These are phyloP conservation scores for Saturnispora zaruensis DNA, from an alignment of 805 yeast genomes.

Conservation along the genomic window DNA sequence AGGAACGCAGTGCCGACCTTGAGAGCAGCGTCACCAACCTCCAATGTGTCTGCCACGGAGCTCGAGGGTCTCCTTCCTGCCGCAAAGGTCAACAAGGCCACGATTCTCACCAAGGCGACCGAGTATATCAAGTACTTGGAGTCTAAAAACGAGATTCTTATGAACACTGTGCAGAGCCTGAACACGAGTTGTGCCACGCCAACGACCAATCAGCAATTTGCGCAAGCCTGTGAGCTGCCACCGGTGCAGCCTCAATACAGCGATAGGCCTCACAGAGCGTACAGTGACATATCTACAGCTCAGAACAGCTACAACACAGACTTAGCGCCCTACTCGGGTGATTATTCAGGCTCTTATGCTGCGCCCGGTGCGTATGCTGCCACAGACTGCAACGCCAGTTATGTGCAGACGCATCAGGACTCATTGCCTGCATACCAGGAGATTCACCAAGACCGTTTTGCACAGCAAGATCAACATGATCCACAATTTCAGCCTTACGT, in stretches of 20 bases:
- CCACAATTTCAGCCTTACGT: not conserved
- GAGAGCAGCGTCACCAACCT: constrained; percentile 41
- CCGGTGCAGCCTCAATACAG: not conserved
- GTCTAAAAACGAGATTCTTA: constrained; percentile 42
- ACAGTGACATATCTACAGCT: not conserved
- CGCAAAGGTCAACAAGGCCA: constrained; percentile 66
- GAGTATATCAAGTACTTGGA: constrained; percentile 74
- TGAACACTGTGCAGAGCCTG: constrained; percentile 39
- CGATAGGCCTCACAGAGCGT: not conserved
- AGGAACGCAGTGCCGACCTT: constrained; percentile 74
- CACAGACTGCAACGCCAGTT: not conserved
- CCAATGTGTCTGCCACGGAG: constrained; percentile 30
- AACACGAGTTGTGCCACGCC: not conserved
- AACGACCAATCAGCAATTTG: not conserved
- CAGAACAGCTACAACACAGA: not conserved
- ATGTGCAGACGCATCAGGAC: not conserved
- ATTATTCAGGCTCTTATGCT: not conserved
- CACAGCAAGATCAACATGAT: not conserved
- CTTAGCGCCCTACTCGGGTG: not conserved
- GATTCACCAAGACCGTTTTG: not conserved
- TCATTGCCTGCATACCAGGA: not conserved
- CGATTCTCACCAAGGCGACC: constrained; percentile 66
- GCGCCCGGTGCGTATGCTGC: not conserved
- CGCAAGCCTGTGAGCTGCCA: not conserved
- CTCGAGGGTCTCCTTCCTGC: constrained; percentile 75